phyloP scores from a whole-genome alignment of 805 yeast species.

The Kodamaea jinghongensis region DNA sequence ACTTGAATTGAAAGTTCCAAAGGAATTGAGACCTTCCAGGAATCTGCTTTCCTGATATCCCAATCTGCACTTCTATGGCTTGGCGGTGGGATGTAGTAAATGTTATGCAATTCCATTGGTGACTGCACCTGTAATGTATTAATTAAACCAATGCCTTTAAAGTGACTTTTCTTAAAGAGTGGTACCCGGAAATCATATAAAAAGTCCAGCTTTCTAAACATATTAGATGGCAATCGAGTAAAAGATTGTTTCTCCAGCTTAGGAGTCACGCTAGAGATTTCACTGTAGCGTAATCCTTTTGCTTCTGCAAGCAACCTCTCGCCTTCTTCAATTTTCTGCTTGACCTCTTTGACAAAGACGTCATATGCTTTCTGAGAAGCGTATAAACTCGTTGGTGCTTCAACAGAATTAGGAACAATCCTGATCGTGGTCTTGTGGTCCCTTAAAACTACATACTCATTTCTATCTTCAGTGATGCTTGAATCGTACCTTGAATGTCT shows the following conservation, averaged over 20 bases:
- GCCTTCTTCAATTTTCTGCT: constrained; percentile 5
- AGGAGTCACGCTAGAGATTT: too few relatives aligned
- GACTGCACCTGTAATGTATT: constrained; percentile 9
- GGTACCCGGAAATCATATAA: constrained; percentile 5
- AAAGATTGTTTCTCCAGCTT: too few relatives aligned
- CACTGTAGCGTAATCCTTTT: too few relatives aligned
- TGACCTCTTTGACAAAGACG: neutral
- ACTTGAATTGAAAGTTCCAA: constrained; percentile 13
- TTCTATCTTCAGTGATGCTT: constrained; percentile 27
- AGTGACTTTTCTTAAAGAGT: constrained; percentile 1
- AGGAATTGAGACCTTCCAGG: constrained; percentile 30
- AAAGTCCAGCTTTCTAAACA: neutral
- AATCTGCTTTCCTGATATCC: constrained; percentile 3
- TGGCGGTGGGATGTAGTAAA: constrained; percentile 24
- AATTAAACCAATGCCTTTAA: constrained; percentile 1
- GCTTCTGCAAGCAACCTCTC: too few relatives aligned
- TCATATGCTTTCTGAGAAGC: constrained; percentile 1
- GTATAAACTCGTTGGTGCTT: neutral
- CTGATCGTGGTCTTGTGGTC: constrained; percentile 25
- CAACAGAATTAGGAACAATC: constrained; percentile 15
- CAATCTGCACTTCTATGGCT: constrained; percentile 1
- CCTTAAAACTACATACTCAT: constrained; percentile 39
- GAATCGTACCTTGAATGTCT: constrained; percentile 30
- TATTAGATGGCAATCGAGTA: too few relatives aligned
- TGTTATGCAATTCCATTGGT: constrained; percentile 7